phyloP scores from a whole-genome alignment of 108 stramenopile species.

The Nannochloropsis gaditana region DNA sequence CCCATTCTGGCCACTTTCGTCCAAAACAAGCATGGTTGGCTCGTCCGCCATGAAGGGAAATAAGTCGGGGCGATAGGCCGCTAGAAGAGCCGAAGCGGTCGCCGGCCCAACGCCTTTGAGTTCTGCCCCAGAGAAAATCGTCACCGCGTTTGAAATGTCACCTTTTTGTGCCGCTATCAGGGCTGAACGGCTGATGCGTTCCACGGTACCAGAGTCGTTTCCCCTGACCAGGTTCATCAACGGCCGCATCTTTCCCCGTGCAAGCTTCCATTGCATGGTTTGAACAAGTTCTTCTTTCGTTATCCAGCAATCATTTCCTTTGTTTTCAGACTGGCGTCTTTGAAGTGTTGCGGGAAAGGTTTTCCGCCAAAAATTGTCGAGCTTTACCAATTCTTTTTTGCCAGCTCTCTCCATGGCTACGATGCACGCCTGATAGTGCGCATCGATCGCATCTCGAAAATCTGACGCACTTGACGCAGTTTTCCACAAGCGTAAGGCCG shows the following conservation, averaged over 20 bases:
- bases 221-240: not conserved
- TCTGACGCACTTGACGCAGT: not conserved
- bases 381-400: not conserved
- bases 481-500: not conserved
- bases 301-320: not conserved
- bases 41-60: conserved; percentile 20
- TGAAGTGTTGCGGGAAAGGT: not conserved
- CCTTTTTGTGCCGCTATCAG: not conserved
- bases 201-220: not conserved
- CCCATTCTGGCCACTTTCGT: not conserved
- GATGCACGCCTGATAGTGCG: not conserved
- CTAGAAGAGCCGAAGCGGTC: not conserved
- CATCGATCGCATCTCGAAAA: not conserved
- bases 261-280: conserved; percentile 6
- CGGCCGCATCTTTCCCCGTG: conserved; percentile 16
- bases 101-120: conserved; percentile 1
- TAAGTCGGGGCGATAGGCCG: not conserved
- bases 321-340: not conserved
- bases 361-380: not conserved
- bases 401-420: not conserved
- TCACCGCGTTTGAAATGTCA: not conserved
- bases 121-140: not conserved
- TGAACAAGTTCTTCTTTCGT: not conserved
- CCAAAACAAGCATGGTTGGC: not conserved
- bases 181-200: not conserved